These are phyloP conservation scores for Ilyonectria sp. DNA, from an alignment of 2,329 filamentous ascomycete genomes.

Conservation along the genomic window DNA sequence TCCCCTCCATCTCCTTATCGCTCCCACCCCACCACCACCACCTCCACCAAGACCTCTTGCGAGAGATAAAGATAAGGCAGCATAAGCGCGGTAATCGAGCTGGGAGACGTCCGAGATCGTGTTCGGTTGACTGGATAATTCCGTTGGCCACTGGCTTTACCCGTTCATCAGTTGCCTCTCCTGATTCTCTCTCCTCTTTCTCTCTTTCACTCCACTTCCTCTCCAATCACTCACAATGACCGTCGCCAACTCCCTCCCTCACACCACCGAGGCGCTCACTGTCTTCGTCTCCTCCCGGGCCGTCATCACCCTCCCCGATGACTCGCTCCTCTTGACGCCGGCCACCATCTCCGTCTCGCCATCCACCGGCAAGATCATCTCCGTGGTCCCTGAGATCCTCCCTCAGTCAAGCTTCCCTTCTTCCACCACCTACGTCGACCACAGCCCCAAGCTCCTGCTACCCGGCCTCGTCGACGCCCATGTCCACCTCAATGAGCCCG, in stretches of 20 bases:
- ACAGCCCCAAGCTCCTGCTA: conserved; percentile 87
- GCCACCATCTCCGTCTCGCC: conserved; percentile 88
- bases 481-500: conserved; percentile 97
- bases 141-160: conserved; percentile 17
- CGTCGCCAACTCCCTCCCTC: conserved; percentile 40
- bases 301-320: conserved; percentile 79
- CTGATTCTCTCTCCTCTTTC: conserved; percentile 25
- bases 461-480: conserved; percentile 97
- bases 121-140: conserved; percentile 26
- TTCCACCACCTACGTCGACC: conserved; percentile 82
- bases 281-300: conserved; percentile 89
- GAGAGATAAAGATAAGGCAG: conserved; percentile 44
- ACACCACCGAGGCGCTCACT: conserved; percentile 64
- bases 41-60: conserved; percentile 17
- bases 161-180: conserved; percentile 21
- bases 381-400: conserved; percentile 81
- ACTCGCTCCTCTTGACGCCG: conserved; percentile 76
- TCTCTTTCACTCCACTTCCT: conserved; percentile 1
- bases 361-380: conserved; percentile 85
- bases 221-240: conserved; percentile 49
- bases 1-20: conserved; percentile 39
- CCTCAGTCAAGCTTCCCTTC: conserved; percentile 81
- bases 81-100: conserved; percentile 20
- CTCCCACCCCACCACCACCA: conserved; percentile 43
- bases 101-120: conserved; percentile 11